Evolutionary conservation across 179 eudicot species (phyloP), one percentile per base, ranked within the genome.

Genomic region (Sideroxylon spinosum): DNA sequence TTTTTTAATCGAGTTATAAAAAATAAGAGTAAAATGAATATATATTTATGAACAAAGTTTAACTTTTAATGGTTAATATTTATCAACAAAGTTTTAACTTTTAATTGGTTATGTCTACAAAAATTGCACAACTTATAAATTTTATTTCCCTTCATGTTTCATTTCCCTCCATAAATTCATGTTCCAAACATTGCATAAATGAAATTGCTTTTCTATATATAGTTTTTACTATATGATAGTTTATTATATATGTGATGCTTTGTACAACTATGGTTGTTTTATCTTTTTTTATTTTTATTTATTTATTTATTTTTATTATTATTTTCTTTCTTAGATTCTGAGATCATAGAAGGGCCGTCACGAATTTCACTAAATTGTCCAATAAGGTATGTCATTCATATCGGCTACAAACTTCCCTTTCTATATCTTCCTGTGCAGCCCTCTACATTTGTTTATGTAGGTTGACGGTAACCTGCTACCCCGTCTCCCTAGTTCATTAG

Each of bases 321-420:
- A 2, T 7, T 44, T 71, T 11, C 55, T 75, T 77, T 37, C 44
- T 48, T 86, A 93, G 99, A 95, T 89, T 82, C 90, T 66, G 99
- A 95, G 76, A 28, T 95, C 20, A 83, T 87, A 68, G 99, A 86
- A 87, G 99, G 98, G 81, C 87, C 97, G 22, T 95, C 94, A 37
- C 84, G 94, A 72, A 88, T 95, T 79, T 87, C 92, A 74, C 87
- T 95, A 46, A 90, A 88, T 76, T 95, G 98, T 77, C 99, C 98
- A 56, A 90, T 95, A 82, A 95, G 98, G 99, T 95, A 86, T 9
- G 32, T 74, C 22, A 44, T 76, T 16, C 5, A 10, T 17, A 14
- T 75, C 3, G 20, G 29, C 32, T 50, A 5, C 22, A 65, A 50
- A 50, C 32, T 67, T 0, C 29, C 16, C 1, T 11, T 74, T 67